Base-by-base conservation (phyloP, 75 land plant species). In the Azolla pinnata region DNA sequence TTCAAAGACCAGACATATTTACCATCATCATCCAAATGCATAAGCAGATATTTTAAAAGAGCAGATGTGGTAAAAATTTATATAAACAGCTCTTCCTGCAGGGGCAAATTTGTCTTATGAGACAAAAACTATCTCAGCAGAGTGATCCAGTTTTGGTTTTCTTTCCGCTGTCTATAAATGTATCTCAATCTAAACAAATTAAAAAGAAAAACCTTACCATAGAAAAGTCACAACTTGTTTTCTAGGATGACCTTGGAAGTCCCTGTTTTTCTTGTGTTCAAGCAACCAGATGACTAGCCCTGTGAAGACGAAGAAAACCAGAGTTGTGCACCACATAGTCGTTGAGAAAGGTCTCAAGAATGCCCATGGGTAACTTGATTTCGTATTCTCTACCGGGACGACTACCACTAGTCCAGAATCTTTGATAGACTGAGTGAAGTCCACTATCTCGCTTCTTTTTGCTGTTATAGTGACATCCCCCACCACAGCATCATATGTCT, bases 401-500 rank as follows among this genome's bases (percentile, higher is more conserved):
- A 84, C 60, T 60, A 87, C 66, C 2, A 65, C 56, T 26, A 87
- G 47, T 0, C 82, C 92, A 12, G 92, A 84, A 4, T 80, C 76
- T 0, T 62, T 44, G 52, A 73, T 84, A 2, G 92, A 88, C 51
- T 73, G 84, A 17, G 92, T 77, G 61, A 87, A 87, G 33, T 81
- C 82, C 29, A 81, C 92, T 0, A 56, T 44, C 29, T 62, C 32
- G 0, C 60, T 46, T 2, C 92, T 63, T 20, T 79, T 65, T 3
- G 82, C 80, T 0, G 83, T 63, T 0, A 84, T 84, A 1, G 84
- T 74, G 9, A 79, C 52, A 67, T 87, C 92, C 2, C 85, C 92
- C 26, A 84, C 80, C 0, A 67, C 78, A 29, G 82, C 88, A 54
- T 87, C 91, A 54, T 49, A 46, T 2, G 21, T 23, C 49, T 46